Evolutionary conservation across 2,329 filamentous ascomycete genomes (phyloP), one percentile per base, ranked within the genome.

Genomic region (Colletotrichum musicola): DNA sequence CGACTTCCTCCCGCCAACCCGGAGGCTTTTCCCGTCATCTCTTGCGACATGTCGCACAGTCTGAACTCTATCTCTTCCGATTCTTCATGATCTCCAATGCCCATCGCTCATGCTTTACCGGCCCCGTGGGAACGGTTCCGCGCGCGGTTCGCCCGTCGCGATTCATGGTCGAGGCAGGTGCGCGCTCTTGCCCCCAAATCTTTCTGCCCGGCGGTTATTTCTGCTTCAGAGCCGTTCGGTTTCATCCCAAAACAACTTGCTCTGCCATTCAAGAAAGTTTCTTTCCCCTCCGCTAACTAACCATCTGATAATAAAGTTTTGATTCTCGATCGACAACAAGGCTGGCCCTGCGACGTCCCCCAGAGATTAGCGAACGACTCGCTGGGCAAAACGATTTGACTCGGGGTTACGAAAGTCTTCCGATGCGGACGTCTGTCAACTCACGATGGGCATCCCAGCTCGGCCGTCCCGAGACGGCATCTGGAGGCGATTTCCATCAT

Each of bases 221-320:
- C 30, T 35, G 30, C 30, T 35, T 35, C 30, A 35, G 30, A 10
- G 16, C 4, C 18, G 13, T 13, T 22, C 20, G 9, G 58, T 51
- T 61, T 53, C 58, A 61, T 51, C 57, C 47, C 42, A 61, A 61
- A 61, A 61, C 47, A 30, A 14, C 20, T n/a, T 44, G 16, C 20
- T 61, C 58, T 40, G 20, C 47, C 12, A 51, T 53, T 47, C 40
- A 16, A 16, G 18, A 30, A 61, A 53, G 14, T 40, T n/a, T 20
- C 6, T 44, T 20, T 2, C 10, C 13, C 4, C 13, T 40, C 9
- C 20, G 35, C 42, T 18, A 7, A 3, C 40, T 42, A 1, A 1
- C 40, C 40, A 6, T 42, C 40, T 13, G 40, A 42, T 42, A 42
- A 42, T 42, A 42, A 14, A 42, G 40, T 42, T 42, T 3, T 42